Percentiles rank a stretch among this genome's conserved stretches.
phyloP scores from a whole-genome alignment of 306 rosid genomes.

The Prunus mira region DNA sequence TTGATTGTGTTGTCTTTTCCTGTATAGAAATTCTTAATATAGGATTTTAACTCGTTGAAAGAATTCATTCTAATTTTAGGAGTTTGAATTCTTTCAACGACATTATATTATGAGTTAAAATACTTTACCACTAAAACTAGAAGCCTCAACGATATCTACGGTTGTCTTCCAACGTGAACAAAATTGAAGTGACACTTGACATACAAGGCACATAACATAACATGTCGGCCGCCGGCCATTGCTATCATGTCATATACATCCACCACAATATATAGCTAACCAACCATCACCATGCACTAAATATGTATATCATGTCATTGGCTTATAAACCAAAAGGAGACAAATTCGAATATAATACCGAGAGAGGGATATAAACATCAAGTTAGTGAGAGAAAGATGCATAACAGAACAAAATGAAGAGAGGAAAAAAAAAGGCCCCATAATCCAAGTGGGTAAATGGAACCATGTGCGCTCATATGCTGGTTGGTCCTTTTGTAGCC shows the following conservation, averaged over 20 bases:
- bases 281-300: constrained; percentile 11
- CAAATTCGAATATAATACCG: background rate
- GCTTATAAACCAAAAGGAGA: background rate
- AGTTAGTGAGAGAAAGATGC: background rate
- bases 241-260: background rate
- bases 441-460: constrained; percentile 38
- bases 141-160: no score
- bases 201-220: background rate
- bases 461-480: constrained; percentile 49
- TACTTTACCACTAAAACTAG: background rate
- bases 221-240: constrained; percentile 4
- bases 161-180: background rate
- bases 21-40: no score
- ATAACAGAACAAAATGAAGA: background rate
- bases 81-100: no score
- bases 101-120: background rate
- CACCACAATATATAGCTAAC: background rate
- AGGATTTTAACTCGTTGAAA: no score
- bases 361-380: background rate
- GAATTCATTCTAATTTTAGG: no score
- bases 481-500: constrained; percentile 35
- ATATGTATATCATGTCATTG: background rate
- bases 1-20: no score
- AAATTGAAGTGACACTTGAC: background rate
- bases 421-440: constrained; percentile 15